A percentile compares a stretch with the other conserved stretches of the same genome.
Conservation (phyloP, 345 rosid species). For the Dipteronia sinensis region DNA sequence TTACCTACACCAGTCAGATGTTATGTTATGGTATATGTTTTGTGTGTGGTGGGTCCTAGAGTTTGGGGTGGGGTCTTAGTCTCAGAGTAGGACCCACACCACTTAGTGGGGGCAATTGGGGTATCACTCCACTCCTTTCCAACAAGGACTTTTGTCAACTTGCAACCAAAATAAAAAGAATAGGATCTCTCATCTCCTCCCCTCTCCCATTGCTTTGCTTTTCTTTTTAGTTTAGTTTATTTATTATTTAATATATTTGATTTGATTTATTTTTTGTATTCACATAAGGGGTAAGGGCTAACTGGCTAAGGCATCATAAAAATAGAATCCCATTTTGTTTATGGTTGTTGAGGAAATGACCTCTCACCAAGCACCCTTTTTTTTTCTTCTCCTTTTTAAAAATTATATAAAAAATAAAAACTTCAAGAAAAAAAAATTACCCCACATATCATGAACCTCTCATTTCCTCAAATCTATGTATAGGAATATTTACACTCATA, state of each 20-base stretch:
- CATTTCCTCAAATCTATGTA: background rate
- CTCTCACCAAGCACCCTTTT: constrained; percentile 39
- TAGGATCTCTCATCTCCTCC: constrained; percentile 12
- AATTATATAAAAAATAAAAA: no score
- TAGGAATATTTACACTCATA: constrained; percentile 4
- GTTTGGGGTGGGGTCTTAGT: no score
- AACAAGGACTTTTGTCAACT: constrained; percentile 32
- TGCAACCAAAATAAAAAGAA: constrained; percentile 18
- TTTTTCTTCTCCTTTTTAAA: no score
- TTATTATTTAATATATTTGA: constrained; percentile 9
- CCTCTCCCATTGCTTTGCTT: background rate
- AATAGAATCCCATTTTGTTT: constrained; percentile 30
- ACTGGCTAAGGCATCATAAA: constrained; percentile 31
- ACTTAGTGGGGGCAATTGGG: constrained; percentile 42
- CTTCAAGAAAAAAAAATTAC: background rate
- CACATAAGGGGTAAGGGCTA: background rate
- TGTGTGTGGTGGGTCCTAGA: constrained; percentile 21
- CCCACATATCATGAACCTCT: constrained; percentile 17
- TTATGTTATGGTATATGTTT: background rate
- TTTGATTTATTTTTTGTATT: constrained; percentile 3
- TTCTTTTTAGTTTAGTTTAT: background rate
- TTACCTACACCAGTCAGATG: background rate
- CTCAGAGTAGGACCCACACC: constrained; percentile 17
- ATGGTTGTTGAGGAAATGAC: constrained; percentile 58
- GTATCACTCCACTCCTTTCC: constrained; percentile 29